Percentiles rank a stretch among this genome's conserved stretches.
phyloP scores from a whole-genome alignment of 495 filamentous ascomycete genomes.

The Hyphodiscus hymeniophilus region DNA sequence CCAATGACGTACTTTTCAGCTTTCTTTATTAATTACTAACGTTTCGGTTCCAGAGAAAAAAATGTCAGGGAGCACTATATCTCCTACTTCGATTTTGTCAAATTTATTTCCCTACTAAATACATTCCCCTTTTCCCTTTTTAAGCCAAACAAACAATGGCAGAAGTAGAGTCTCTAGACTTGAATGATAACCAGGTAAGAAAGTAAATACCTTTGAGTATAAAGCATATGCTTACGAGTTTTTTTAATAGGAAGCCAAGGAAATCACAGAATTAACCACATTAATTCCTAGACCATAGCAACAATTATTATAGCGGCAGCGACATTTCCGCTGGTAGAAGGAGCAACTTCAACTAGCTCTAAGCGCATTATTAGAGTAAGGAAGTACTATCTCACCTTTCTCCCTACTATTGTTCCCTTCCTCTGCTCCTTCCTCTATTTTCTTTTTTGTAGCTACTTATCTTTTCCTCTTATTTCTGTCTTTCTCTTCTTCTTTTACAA shows the following conservation, averaged over 20 bases:
- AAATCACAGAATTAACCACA: constrained; percentile 15
- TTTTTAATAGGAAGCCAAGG: constrained; percentile 17
- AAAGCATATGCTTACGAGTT: constrained; percentile 16
- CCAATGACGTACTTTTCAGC: no score
- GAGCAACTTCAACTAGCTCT: constrained; percentile 15
- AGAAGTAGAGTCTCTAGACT: constrained; percentile 15
- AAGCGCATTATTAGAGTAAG: constrained; percentile 18
- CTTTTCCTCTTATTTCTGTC: no score
- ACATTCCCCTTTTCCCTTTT: constrained; percentile 2
- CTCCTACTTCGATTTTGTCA: constrained; percentile 10
- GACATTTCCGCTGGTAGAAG: constrained; percentile 14
- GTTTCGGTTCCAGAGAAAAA: constrained; percentile 14
- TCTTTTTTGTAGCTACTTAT: no score
- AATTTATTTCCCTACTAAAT: constrained; percentile 7
- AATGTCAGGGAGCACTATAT: constrained; percentile 13
- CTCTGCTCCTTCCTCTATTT: constrained; percentile 11
- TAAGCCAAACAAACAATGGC: constrained; percentile 11
- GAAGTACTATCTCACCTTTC: constrained; percentile 9
- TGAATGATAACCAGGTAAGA: constrained; percentile 15
- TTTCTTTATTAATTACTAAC: constrained; percentile 8
- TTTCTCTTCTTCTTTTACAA: constrained; percentile 11
- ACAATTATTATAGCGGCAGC: constrained; percentile 14
- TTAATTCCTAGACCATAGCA: constrained; percentile 16
- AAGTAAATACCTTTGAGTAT: constrained; percentile 10
- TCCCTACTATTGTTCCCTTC: constrained; percentile 14